phyloP scores from a whole-genome alignment of 2,329 filamentous ascomycete genomes.

The Monilinia laxa region DNA sequence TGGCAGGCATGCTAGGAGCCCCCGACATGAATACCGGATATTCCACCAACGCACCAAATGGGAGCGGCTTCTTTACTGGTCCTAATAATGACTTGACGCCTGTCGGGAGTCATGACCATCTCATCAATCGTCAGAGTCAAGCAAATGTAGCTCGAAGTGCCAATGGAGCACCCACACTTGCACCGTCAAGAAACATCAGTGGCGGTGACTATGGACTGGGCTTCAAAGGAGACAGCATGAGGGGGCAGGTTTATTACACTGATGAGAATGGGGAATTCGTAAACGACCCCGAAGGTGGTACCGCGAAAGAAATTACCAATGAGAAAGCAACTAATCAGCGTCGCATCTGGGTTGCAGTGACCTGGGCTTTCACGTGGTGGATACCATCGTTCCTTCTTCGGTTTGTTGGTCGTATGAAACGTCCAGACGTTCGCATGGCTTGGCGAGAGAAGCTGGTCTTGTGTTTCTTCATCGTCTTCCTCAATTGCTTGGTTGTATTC shows the following conservation, averaged over 20 bases:
- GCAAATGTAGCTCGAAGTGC: slow-evolving; percentile 47
- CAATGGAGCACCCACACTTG: slow-evolving; percentile 58
- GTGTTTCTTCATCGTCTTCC: slow-evolving; percentile 72
- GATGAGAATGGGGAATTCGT: slow-evolving; percentile 63
- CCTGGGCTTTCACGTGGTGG: slow-evolving; percentile 90
- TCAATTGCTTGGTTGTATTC: slow-evolving; percentile 83
- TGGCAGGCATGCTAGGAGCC: slow-evolving; percentile 52
- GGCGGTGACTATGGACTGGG: slow-evolving; percentile 88
- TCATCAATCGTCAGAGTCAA: slow-evolving; percentile 48
- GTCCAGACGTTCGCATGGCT: slow-evolving; percentile 92
- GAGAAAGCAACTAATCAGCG: slow-evolving; percentile 62
- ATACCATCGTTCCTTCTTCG: slow-evolving; percentile 83
- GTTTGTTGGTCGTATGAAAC: slow-evolving; percentile 90
- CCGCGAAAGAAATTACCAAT: slow-evolving; percentile 73
- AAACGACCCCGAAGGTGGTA: slow-evolving; percentile 74
- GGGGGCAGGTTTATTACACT: slow-evolving; percentile 73
- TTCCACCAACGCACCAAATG: slow-evolving; percentile 51
- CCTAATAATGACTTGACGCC: slow-evolving; percentile 60
- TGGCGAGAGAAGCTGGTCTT: slow-evolving; percentile 95
- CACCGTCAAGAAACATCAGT: slow-evolving; percentile 56
- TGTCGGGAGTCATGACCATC: slow-evolving; percentile 70
- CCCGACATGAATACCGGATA: slow-evolving; percentile 71
- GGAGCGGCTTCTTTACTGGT: slow-evolving; percentile 68
- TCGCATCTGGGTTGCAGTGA: slow-evolving; percentile 75
- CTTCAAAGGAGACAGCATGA: slow-evolving; percentile 75